phyloP scores from a whole-genome alignment of 2,329 filamentous ascomycete genomes.

The Sclerotinia glacialis region DNA sequence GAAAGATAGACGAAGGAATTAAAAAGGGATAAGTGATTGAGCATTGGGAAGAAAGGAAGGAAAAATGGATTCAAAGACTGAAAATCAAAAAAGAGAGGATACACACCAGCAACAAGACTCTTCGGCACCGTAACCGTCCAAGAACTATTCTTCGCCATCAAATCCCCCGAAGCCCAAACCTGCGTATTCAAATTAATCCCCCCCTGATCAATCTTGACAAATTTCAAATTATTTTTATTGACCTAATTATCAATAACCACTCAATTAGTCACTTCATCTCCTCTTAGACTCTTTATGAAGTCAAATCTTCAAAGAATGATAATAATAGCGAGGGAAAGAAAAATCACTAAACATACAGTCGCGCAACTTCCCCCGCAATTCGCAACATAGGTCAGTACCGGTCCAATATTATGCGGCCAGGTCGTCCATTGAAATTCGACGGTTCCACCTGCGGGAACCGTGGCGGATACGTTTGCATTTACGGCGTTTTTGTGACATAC shows the following conservation, averaged over 20 bases:
- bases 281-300: too few relatives aligned
- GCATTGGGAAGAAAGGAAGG: too few relatives aligned
- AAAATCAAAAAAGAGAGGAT: not conserved
- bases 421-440: conserved; percentile 49
- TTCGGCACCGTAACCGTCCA: conserved; percentile 17
- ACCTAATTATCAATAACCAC: not conserved
- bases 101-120: conserved; percentile 9
- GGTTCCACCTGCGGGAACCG: conserved; percentile 46
- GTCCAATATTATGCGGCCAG: conserved; percentile 50
- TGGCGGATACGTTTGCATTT: conserved; percentile 44
- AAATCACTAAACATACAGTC: conserved; percentile 34
- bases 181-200: conserved; percentile 14
- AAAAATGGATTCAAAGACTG: too few relatives aligned
- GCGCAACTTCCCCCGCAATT: conserved; percentile 42
- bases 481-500: conserved; percentile 49
- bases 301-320: too few relatives aligned
- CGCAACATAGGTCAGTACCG: conserved; percentile 36
- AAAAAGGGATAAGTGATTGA: too few relatives aligned
- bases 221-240: conserved; percentile 16
- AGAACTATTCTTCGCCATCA: conserved; percentile 14
- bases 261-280: not conserved
- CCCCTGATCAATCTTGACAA: conserved; percentile 14
- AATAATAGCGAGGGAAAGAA: too few relatives aligned
- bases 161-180: conserved; percentile 7
- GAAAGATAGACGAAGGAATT: too few relatives aligned